Evolutionary conservation across 2,329 filamentous ascomycete species (phyloP).

Genomic region (Exophiala oligosperma): DNA sequence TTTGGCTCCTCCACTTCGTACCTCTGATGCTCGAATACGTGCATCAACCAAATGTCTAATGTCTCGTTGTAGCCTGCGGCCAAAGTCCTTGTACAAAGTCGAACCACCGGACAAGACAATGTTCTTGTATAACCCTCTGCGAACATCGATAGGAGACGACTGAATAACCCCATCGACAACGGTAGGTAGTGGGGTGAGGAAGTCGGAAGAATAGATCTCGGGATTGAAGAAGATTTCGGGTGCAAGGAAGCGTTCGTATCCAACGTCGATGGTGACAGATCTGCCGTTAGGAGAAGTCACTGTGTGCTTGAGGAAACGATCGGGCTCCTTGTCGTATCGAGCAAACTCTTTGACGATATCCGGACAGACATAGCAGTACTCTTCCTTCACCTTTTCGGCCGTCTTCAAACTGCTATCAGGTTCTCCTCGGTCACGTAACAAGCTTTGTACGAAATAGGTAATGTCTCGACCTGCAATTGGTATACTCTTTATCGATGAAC

Average conservation of each 20-base stretch:
- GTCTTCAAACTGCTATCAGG: conserved; percentile 96
- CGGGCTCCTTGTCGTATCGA: conserved; percentile 88
- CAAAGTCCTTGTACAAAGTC: conserved; percentile 98
- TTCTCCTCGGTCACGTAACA: conserved; percentile 93
- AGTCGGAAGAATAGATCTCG: conserved; percentile 98
- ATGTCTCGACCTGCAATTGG: conserved; percentile 97
- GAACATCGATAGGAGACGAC: conserved; percentile 94
- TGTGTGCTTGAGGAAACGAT: conserved; percentile 85
- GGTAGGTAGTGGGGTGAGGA: conserved; percentile 88
- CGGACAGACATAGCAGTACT: conserved; percentile 97
- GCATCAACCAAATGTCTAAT: conserved; percentile 95
- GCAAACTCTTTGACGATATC: conserved; percentile 99
- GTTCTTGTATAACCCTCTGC: conserved; percentile 98
- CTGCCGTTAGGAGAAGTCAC: conserved; percentile 84
- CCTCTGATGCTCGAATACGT: conserved; percentile 88
- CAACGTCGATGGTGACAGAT: conserved; percentile 83
- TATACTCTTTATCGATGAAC: conserved; percentile 98
- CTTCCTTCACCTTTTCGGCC: conserved; percentile 96
- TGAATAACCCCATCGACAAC: conserved; percentile 98
- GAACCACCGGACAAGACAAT: conserved; percentile 97
- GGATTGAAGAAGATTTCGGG: conserved; percentile 99
- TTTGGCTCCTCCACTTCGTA: conserved; percentile 84
- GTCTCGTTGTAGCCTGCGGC: conserved; percentile 89
- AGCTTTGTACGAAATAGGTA: conserved; percentile 96
- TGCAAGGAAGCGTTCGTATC: conserved; percentile 95